Evolutionary conservation across 805 yeast genomes (phyloP).

Genomic region (Candida vartiovaarae): DNA sequence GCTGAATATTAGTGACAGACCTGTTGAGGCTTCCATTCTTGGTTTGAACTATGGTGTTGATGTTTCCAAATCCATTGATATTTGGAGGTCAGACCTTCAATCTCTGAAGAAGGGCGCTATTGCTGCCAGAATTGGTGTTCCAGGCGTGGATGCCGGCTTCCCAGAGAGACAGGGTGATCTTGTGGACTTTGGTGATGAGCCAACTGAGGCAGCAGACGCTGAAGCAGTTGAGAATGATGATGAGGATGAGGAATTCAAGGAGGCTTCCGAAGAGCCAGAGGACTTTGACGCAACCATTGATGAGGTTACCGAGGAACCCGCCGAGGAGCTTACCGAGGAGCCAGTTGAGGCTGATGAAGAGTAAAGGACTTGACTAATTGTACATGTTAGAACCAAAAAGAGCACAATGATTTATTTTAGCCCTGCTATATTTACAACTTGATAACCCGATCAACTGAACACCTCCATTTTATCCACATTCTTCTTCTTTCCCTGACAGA

Average conservation of each 20-base stretch:
- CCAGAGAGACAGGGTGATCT: constrained; percentile 30
- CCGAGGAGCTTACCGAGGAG: background rate
- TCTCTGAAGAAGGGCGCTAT: constrained; percentile 46
- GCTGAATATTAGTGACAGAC: constrained; percentile 59
- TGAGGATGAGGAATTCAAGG: constrained; percentile 5
- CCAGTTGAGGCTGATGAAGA: constrained; percentile 4
- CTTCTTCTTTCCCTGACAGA: constrained; percentile 48
- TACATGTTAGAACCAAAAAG: background rate
- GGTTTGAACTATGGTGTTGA: constrained; percentile 57
- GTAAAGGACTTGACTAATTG: background rate
- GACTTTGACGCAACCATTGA: constrained; percentile 1
- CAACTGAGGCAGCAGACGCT: constrained; percentile 19
- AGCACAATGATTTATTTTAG: no score
- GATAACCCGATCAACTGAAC: constrained; percentile 23
- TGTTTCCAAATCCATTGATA: constrained; percentile 39
- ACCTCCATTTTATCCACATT: constrained; percentile 37
- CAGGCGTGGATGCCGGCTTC: constrained; percentile 22
- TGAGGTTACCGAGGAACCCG: background rate
- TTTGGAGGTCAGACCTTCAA: constrained; percentile 62
- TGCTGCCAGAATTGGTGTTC: constrained; percentile 53
- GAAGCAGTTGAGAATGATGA: constrained; percentile 6
- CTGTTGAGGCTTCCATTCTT: constrained; percentile 80
- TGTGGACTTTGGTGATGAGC: constrained; percentile 33
- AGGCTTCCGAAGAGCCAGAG: background rate
- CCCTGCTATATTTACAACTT: background rate